phyloP scores from a whole-genome alignment of 768 basidiomycete genomes.

The Serendipita vermifera region DNA sequence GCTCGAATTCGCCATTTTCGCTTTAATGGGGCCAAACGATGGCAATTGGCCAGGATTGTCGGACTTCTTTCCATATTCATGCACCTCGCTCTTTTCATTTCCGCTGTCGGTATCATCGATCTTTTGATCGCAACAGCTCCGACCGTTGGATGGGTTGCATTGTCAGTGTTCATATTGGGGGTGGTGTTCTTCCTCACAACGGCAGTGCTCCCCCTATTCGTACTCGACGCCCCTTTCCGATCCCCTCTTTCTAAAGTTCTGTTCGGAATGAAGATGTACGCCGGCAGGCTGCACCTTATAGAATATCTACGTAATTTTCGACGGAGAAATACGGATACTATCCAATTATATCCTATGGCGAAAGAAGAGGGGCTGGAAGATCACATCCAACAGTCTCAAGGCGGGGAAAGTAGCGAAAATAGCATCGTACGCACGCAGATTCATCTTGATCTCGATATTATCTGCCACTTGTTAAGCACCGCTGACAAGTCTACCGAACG shows the following conservation, averaged over 20 bases:
- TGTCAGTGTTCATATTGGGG: neutral
- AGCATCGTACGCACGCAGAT: neutral
- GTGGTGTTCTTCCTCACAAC: neutral
- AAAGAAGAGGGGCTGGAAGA: neutral
- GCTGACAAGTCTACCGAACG: slow-evolving; percentile 7
- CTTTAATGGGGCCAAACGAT: neutral
- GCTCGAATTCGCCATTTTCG: neutral
- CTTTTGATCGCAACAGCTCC: neutral
- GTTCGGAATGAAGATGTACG: neutral
- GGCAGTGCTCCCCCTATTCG: slow-evolving; percentile 10
- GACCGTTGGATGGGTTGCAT: neutral
- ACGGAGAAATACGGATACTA: neutral
- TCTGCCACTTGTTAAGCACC: neutral
- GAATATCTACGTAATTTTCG: neutral
- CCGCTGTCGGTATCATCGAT: neutral
- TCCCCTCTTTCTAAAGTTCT: neutral
- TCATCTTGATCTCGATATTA: neutral
- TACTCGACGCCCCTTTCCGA: slow-evolving; percentile 10
- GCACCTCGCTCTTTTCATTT: slow-evolving; percentile 8
- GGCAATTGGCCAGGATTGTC: neutral
- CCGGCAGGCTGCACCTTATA: too few species aligned
- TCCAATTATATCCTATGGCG: too few species aligned
- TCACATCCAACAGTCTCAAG: neutral
- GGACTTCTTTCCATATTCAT: neutral
- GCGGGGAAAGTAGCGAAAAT: neutral